phyloP scores from a whole-genome alignment of 2,329 filamentous ascomycete species.

The Colletotrichum scovillei region DNA sequence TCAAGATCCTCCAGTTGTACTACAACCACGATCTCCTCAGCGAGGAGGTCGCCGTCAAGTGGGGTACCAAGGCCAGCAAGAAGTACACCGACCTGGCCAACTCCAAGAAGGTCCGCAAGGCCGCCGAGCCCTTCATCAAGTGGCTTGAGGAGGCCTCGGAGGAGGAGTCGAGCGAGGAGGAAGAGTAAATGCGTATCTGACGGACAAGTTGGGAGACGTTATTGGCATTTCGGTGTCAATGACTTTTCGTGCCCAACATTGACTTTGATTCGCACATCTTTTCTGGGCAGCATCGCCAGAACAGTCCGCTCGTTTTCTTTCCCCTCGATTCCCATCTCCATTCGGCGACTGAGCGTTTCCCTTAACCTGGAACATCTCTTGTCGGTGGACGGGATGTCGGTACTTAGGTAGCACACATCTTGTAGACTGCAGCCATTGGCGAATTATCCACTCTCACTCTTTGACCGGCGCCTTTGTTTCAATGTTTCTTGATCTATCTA shows the following conservation, averaged over 20 bases:
- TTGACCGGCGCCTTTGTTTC: background rate
- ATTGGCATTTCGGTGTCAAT: background rate
- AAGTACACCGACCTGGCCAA: conserved; percentile 73
- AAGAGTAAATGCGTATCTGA: conserved; percentile 51
- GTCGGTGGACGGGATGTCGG: background rate
- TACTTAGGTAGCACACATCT: conserved; percentile 13
- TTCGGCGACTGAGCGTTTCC: background rate
- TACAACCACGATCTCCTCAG: conserved; percentile 91
- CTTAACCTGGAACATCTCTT: background rate
- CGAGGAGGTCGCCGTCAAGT: conserved; percentile 89
- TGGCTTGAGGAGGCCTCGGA: conserved; percentile 93
- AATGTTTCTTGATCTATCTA: background rate
- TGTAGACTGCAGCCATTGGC: background rate
- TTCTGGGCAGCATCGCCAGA: background rate
- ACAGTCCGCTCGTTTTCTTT: background rate
- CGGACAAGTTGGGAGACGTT: background rate
- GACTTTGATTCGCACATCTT: background rate
- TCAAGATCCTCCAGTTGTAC: conserved; percentile 88
- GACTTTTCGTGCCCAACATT: background rate
- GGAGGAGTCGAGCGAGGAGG: conserved; percentile 73
- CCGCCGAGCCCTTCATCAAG: conserved; percentile 90
- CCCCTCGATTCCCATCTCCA: no score
- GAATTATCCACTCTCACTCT: background rate
- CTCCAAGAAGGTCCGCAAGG: conserved; percentile 63
- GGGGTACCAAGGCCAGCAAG: conserved; percentile 96